These are phyloP conservation scores for Capronia coronata DNA, from an alignment of 2,329 filamentous ascomycete species.

Conservation along the genomic window DNA sequence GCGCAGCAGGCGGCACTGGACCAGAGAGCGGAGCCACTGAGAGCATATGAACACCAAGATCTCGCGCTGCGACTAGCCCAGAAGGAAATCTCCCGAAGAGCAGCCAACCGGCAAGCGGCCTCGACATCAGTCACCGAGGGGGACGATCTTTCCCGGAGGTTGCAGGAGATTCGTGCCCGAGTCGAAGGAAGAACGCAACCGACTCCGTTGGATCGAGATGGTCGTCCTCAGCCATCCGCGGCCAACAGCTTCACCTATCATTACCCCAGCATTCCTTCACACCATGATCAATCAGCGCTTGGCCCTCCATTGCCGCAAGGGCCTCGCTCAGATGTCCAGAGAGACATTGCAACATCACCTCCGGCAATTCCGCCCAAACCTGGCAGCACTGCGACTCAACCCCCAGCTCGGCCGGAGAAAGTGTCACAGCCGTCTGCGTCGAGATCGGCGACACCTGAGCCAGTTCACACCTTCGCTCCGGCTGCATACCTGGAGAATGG, in stretches of 20 bases:
- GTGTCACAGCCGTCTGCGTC: constrained; percentile 2
- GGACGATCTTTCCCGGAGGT: constrained; percentile 45
- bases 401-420: constrained; percentile 29
- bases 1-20: constrained; percentile 2
- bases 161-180: constrained; percentile 30
- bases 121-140: constrained; percentile 51
- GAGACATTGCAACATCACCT: constrained; percentile 7
- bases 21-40: constrained; percentile 48
- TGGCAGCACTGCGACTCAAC: constrained; percentile 6
- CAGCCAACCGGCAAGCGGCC: constrained; percentile 51
- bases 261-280: constrained; percentile 39
- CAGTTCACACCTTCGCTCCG: constrained; percentile 71
- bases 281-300: constrained; percentile 9
- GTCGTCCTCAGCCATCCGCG: constrained; percentile 25
- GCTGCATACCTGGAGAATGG: constrained; percentile 87
- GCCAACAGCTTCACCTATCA: constrained; percentile 32
- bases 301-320: constrained; percentile 3
- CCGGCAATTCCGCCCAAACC: constrained; percentile 25
- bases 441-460: constrained; percentile 30
- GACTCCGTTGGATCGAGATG: neutral
- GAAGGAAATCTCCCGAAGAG: constrained; percentile 62
- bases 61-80: constrained; percentile 71
- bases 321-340: neutral
- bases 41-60: constrained; percentile 65
- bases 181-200: constrained; percentile 16